Percentiles rank a stretch among this genome's conserved stretches.
Evolutionary conservation across 2,329 filamentous ascomycete genomes (phyloP).

Genomic region (Thielaviopsis euricoi): DNA sequence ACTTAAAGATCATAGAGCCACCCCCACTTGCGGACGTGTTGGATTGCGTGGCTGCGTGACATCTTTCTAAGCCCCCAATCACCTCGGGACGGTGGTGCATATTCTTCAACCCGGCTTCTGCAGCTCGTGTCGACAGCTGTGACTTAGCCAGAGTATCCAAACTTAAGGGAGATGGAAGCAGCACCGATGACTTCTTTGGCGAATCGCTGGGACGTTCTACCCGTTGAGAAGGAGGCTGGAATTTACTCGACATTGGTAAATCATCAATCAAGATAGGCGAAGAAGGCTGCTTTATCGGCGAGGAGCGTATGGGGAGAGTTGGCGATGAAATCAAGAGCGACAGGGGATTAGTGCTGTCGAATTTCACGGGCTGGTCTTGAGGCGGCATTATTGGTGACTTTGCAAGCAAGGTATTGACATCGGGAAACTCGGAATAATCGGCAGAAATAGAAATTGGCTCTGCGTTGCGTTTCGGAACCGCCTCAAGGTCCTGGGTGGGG

Average conservation of each 20-base stretch:
- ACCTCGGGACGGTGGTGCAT: constrained; percentile 51
- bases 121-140: constrained; percentile 45
- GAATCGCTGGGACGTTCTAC: background rate
- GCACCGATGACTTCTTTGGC: background rate
- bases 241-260: background rate
- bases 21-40: background rate
- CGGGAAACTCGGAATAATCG: constrained; percentile 3
- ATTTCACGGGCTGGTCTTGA: background rate
- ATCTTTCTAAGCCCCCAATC: constrained; percentile 52
- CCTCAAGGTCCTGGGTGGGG: background rate
- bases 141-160: constrained; percentile 45
- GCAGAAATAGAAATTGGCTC: background rate
- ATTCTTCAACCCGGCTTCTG: constrained; percentile 54
- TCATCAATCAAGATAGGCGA: background rate
- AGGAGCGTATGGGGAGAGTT: constrained; percentile 7
- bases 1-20: background rate
- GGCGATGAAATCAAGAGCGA: background rate
- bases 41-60: constrained; percentile 46
- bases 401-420: background rate
- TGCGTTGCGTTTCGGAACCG: background rate
- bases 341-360: background rate
- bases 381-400: background rate
- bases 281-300: background rate
- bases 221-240: background rate
- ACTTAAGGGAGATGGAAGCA: constrained; percentile 27